Evolutionary conservation across 768 basidiomycete species (phyloP).

Genomic region (Boletus sp.): DNA sequence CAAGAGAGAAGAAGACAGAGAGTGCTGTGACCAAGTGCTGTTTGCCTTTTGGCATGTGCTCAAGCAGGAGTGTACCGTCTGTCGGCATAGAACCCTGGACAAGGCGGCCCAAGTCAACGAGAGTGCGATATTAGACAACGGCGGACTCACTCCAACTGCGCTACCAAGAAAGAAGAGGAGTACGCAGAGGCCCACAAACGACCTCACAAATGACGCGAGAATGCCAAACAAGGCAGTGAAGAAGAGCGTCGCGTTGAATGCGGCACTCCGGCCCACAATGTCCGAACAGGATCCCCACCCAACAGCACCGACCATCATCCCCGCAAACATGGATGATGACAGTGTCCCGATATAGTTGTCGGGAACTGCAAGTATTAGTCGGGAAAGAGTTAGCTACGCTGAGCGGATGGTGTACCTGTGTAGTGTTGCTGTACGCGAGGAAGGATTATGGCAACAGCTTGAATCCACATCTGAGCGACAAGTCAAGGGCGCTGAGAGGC

Average conservation of each 20-base stretch:
- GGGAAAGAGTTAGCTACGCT: slow-evolving; percentile 8
- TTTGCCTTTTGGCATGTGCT: slow-evolving; percentile 90
- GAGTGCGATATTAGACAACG: background rate
- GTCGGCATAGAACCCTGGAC: slow-evolving; percentile 91
- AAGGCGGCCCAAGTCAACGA: background rate
- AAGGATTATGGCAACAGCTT: slow-evolving; percentile 88
- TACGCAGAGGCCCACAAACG: slow-evolving; percentile 67
- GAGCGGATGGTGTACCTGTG: slow-evolving; percentile 44
- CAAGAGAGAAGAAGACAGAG: slow-evolving; percentile 94
- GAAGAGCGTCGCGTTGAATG: slow-evolving; percentile 91
- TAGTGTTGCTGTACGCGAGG: slow-evolving; percentile 95
- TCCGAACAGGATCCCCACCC: slow-evolving; percentile 96
- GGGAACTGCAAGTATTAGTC: slow-evolving; percentile 45
- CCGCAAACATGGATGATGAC: slow-evolving; percentile 86
- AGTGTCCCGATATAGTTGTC: slow-evolving; percentile 76
- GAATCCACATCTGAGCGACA: slow-evolving; percentile 80
- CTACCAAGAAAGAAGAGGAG: slow-evolving; percentile 86
- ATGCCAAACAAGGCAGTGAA: slow-evolving; percentile 89
- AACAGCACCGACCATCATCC: slow-evolving; percentile 96
- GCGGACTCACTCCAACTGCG: slow-evolving; percentile 79
- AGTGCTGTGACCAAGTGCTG: slow-evolving; percentile 89
- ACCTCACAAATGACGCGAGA: slow-evolving; percentile 66
- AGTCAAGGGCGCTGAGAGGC: slow-evolving; percentile 24
- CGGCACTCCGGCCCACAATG: slow-evolving; percentile 79
- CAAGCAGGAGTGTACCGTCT: slow-evolving; percentile 87